Evolutionary conservation across 2,329 filamentous ascomycete species (phyloP), one percentile per base, ranked within the genome.

Genomic region (Apiospora aurea): DNA sequence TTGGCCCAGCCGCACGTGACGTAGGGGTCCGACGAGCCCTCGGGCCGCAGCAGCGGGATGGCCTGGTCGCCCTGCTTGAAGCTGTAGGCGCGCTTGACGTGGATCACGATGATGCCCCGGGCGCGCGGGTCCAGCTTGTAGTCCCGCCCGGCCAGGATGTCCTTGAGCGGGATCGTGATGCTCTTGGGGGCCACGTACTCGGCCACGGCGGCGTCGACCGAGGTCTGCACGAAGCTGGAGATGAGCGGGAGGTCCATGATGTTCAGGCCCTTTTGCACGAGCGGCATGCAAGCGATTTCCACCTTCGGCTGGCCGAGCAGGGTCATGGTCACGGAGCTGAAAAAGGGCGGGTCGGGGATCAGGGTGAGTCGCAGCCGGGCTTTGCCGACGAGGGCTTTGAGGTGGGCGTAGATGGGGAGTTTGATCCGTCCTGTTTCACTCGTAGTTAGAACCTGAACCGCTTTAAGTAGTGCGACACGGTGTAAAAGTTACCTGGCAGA

Each of bases 1-100:
- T 69, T 69, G 68, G 68, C 68, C 68, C 68, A 69, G 29, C 68
- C 68, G 68, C 68, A 69, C 10, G 68, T 69, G 18, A 69, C 68
- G 47, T 69, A 69, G 1, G 68, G 68, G 16, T 69, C 68, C 29
- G 68, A 38, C 4, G 47, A 57, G 13, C 68, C 68, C 47, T 69
- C 68, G 46, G 68, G 68, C 10, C 68, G 68, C 34, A 69, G 47
- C 21, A 69, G 34, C 2, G 68, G 68, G 47, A 69, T 69, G 10
- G 68, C 47, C 68, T 69, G 68, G 68, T 69, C 68, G 3, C 68
- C 68, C 34, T 69, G 24, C 38, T 69, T 69, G 68, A 69, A 69
- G 34, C 34, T 41, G 47, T 41, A 57, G 10, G 68, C 68, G 14
- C 68, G 47, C 47, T 57, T 57, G 21, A 69, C 44, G 47, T 69